Evolutionary conservation across 495 filamentous ascomycete species (phyloP), one percentile per base, ranked within the genome.

Genomic region (Cryomyces minteri): DNA sequence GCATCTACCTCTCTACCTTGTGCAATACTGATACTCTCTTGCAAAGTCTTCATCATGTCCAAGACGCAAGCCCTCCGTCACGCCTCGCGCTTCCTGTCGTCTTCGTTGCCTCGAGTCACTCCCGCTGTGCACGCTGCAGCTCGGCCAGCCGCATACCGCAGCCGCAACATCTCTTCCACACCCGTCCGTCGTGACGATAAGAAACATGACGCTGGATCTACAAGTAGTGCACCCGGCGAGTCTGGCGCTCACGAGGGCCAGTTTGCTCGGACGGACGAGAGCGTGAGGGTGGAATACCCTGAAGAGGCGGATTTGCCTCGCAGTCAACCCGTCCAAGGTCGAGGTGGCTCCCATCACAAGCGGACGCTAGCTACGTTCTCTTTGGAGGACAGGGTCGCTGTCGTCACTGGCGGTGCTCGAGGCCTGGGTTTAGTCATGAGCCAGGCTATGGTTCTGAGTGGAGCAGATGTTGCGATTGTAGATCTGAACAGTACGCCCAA

Each of bases 391-490:
- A 79, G 76, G 53, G 80, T 84, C 5, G 82, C 68, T 28, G 67
- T 92, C 5, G 81, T 94, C 2, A 93, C 86, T 8, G 87, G 87
- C 32, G 87, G 86, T 52, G 86, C 87, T 36, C 68, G 87, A 52
- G 86, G 86, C 4, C 59, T 94, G 53, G 86, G 86, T 41, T 66
- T 94, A 52, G 87, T 93, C 32, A 94, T 96, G 88, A 80, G 76
- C 33, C 85, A 94, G 59, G 87, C 78, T 4, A 72, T 92, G 51
- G 80, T 94, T 30, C 74, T 80, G 9, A 86, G 80, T 46, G 88
- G 88, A 31, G 84, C 84, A 6, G 81, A 94, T 60, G 69, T 94
- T 49, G 88, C 88, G 6, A 82, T 96, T 65, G 83, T 94, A 11
- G 88, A 96, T 63, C 59, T 94, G 60, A 94, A 94, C 61, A 79